phyloP scores from a whole-genome alignment of 2,329 filamentous ascomycete species.

The Berkeleyomyces basicola region DNA sequence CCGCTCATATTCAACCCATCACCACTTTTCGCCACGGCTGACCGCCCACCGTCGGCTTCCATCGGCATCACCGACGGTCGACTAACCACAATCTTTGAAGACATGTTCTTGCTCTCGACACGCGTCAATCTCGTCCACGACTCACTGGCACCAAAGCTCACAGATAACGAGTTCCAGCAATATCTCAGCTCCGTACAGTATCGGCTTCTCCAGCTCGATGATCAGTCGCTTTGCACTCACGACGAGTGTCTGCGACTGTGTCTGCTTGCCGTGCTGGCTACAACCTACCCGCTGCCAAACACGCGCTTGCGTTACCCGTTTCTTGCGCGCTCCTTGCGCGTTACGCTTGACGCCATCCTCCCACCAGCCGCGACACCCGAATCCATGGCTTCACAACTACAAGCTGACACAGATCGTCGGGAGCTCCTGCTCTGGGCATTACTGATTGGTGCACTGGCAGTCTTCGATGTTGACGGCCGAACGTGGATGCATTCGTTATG shows the following conservation, averaged over 20 bases:
- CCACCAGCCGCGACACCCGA: neutral
- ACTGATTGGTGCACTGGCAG: conserved; percentile 9
- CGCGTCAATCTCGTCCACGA: conserved; percentile 11
- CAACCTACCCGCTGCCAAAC: conserved; percentile 11
- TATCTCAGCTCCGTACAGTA: conserved; percentile 11
- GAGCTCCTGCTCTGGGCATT: conserved; percentile 10
- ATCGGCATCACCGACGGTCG: conserved; percentile 7
- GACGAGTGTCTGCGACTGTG: conserved; percentile 11
- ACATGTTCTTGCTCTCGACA: conserved; percentile 9
- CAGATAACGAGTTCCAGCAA: conserved; percentile 11
- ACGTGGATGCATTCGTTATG: conserved; percentile 12
- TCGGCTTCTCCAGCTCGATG: conserved; percentile 9
- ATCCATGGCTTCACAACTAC: neutral
- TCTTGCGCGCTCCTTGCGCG: conserved; percentile 7
- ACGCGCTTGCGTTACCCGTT: conserved; percentile 11
- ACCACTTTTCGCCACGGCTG: neutral
- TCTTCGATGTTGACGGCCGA: conserved; percentile 9
- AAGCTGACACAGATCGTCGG: neutral
- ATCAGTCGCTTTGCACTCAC: conserved; percentile 1
- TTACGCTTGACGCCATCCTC: conserved; percentile 8
- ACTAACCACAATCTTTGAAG: conserved; percentile 11
- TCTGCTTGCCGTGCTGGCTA: conserved; percentile 11
- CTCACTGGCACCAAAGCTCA: conserved; percentile 7
- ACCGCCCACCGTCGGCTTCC: neutral
- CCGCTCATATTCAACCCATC: neutral